Base-by-base conservation (phyloP, 2,329 filamentous ascomycete genomes). In the Sordariomycetes sp. region DNA sequence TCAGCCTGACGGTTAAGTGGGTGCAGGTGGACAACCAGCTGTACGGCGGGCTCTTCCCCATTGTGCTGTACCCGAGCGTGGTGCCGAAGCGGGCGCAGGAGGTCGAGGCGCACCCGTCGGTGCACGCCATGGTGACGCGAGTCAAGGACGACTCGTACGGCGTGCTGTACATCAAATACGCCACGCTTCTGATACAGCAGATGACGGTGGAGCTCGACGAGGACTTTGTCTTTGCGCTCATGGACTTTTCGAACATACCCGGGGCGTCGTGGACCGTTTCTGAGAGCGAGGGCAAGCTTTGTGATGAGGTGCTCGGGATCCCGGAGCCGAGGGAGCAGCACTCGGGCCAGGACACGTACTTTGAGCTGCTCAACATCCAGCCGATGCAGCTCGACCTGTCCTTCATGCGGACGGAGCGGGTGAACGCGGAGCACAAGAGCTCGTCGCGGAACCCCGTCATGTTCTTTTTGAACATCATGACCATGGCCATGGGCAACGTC, bases 91-190 rank as follows among this genome's bases (percentile, higher is more conserved):
- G 90, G 62, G 90, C 90, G 39, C 91, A 94, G 66, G 94, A 99
- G 70, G 94, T 96, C 67, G 94, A 97, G 62, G 87, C 91, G 1
- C 94, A 97, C 71, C 94, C 94, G 0, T 97, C 95, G 57, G 82
- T 99, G 67, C 91, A 96, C 65, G 85, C 86, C 15, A 92, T 91
- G 78, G 78, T 96, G 57, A 96, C 92, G 12, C 82, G 90, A 34
- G 92, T 99, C 68, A 99, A 99, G 74, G 94, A 99, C 65, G 92
- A 99, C 66, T 96, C 91, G 1, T 99, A 97, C 66, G 94, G 94
- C 65, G 94, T 99, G 24, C 76, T 96, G 10, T 99, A 99, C 71
- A 91, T 99, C 78, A 99, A 99, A 70, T 99, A 99, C 69, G 92
- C 94, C 24, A 96, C 92, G 0, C 72, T 99, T 52, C 75, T 99